Base-by-base conservation (phyloP, 768 basidiomycete genomes). In the Lactarius akahatsu region DNA sequence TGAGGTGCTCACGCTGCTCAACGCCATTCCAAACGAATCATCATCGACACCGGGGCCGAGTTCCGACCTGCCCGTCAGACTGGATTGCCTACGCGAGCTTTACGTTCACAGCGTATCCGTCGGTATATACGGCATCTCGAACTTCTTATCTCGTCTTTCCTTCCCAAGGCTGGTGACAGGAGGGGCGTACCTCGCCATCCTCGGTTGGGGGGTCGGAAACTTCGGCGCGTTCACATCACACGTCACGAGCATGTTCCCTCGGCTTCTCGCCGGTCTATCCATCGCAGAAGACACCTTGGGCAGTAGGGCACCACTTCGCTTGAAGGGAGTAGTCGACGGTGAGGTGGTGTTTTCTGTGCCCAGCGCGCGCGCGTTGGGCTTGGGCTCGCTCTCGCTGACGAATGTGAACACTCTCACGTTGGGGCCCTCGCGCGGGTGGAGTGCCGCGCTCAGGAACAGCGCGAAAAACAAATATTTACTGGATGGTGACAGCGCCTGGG, bases 31-130 rank as follows among this genome's bases (percentile, higher is more conserved):
- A 9, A 54, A 61, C 10, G 43, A 28, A 20, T 36, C 59, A 36
- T 18, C 59, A 47, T 56, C 59, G 2, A 23, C 60, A 47, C 36
- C 64, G 54, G 64, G 34, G 28, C 64, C 64, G 59, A 61, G 59
- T 45, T 60, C 64, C 64, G 64, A 61, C 32, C 41, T 36, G 16
- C 59, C 52, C 5, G 30, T 43, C 38, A 34, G n/a, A 9, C 59
- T 54, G 8, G 23, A 18, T 26, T 16, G 41, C 13, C 45, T 34
- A 28, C 58, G 58, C 38, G 52, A 55, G 41, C 47, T 55, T 64
- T 64, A 52, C 47, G 36, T 38, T 52, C 45, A 52, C 57, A 28
- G 63, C 57, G 62, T 34, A 11, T 63, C 41, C 15, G 15, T 56
- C 26, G 62, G 34, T 41, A 43, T 52, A 36, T 54, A 58, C 63